Evolutionary conservation across 148 eudicot genomes (phyloP).

Genomic region (Cornus kousa): DNA sequence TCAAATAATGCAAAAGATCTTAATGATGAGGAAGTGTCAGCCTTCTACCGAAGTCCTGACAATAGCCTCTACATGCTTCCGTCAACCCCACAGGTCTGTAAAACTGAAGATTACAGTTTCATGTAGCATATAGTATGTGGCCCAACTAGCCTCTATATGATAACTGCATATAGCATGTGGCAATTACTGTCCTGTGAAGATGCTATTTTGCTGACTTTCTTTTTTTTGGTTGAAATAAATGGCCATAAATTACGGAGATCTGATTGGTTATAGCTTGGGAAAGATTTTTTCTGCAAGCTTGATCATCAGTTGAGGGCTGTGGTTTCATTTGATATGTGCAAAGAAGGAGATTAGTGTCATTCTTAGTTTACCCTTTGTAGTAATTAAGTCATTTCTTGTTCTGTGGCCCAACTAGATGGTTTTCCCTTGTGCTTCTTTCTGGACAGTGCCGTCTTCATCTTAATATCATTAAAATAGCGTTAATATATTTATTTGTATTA

Average conservation of each 20-base stretch:
- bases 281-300: neutral
- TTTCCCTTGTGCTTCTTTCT: neutral
- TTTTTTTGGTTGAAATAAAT: neutral
- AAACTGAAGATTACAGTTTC: slow-evolving; percentile 3
- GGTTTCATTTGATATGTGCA: neutral
- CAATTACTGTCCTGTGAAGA: neutral
- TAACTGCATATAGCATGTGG: neutral
- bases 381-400: neutral
- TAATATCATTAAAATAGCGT: no score
- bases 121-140: neutral
- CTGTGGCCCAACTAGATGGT: neutral
- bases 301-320: neutral
- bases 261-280: neutral
- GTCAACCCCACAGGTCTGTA: slow-evolving; percentile 81
- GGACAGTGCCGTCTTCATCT: neutral
- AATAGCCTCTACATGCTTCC: slow-evolving; percentile 97
- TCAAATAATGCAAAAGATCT: slow-evolving; percentile 83
- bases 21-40: slow-evolving; percentile 79
- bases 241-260: neutral
- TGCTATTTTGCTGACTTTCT: neutral
- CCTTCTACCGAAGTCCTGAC: slow-evolving; percentile 80
- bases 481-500: no score
- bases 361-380: neutral
- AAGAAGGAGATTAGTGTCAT: neutral
- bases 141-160: neutral